Percentiles rank a stretch among this genome's conserved stretches.
Conservation (phyloP, 2,329 filamentous ascomycete genomes). For the Fusarium verticillioides region DNA sequence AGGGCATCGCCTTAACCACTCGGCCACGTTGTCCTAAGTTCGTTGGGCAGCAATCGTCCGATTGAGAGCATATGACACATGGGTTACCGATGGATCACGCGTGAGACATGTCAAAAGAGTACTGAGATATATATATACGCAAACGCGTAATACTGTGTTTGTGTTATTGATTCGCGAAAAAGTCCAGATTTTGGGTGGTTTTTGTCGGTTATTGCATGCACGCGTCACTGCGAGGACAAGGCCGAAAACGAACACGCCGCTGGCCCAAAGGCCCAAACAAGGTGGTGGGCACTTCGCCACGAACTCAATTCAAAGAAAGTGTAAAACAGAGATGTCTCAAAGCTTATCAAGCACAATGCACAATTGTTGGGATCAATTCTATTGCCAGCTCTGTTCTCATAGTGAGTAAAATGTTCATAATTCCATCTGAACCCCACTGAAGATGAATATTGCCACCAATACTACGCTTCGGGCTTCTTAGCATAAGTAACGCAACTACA, state of each 20-base stretch:
- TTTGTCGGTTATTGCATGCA: not conserved
- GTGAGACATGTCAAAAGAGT: fast-evolving
- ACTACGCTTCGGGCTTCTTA: constrained; percentile 23
- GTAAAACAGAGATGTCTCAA: too few relatives aligned
- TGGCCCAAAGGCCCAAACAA: not conserved
- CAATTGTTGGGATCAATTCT: not conserved
- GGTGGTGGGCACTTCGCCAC: not conserved
- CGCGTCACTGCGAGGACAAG: too few relatives aligned
- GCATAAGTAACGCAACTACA: constrained; percentile 31
- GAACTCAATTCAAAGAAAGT: not conserved
- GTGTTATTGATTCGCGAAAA: too few relatives aligned
- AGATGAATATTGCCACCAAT: not conserved
- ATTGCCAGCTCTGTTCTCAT: fast-evolving
- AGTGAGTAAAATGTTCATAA: not conserved
- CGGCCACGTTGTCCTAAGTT: constrained; percentile 14
- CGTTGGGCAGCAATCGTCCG: not conserved
- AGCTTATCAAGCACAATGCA: not conserved
- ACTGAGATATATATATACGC: fast-evolving
- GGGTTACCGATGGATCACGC: not conserved
- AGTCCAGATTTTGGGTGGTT: fast-evolving
- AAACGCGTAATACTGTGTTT: too few relatives aligned
- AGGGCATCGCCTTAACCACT: constrained; percentile 28
- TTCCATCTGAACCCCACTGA: not conserved
- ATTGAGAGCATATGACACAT: not conserved
- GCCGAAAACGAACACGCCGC: not conserved